Evolutionary conservation across 495 filamentous ascomycete genomes (phyloP).

Genomic region (Penicillium ucsense): DNA sequence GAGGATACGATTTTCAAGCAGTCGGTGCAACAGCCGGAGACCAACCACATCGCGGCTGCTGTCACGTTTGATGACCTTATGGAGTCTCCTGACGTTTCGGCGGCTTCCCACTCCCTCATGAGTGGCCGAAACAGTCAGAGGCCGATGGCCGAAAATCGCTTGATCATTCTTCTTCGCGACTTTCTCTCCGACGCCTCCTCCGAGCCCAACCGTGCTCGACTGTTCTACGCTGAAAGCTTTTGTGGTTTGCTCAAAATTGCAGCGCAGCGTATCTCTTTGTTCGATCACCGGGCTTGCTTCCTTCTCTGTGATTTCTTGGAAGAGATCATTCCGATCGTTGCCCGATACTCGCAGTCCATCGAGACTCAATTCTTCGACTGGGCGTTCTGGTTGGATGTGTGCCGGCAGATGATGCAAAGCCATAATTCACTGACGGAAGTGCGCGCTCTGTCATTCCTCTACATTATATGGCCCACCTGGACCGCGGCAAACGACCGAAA

Average conservation of each 20-base stretch:
- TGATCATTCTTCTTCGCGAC: slow-evolving; percentile 81
- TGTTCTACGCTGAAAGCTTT: slow-evolving; percentile 74
- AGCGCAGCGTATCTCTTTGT: slow-evolving; percentile 68
- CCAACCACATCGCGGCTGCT: slow-evolving; percentile 45
- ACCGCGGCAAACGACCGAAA: slow-evolving; percentile 58
- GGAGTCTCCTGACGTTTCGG: slow-evolving; percentile 56
- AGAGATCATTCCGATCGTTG: slow-evolving; percentile 56
- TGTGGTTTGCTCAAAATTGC: slow-evolving; percentile 60
- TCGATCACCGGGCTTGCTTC: slow-evolving; percentile 83
- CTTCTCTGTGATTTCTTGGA: slow-evolving; percentile 89
- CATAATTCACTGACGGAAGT: slow-evolving; percentile 94
- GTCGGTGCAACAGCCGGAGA: slow-evolving; percentile 43
- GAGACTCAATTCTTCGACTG: slow-evolving; percentile 53
- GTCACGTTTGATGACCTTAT: slow-evolving; percentile 72
- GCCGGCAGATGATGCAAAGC: slow-evolving; percentile 72
- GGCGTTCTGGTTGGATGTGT: slow-evolving; percentile 83
- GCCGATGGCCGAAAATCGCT: slow-evolving; percentile 83
- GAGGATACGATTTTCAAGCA: slow-evolving; percentile 78
- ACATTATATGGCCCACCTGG: slow-evolving; percentile 69
- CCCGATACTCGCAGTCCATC: slow-evolving; percentile 44
- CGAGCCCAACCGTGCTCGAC: slow-evolving; percentile 44
- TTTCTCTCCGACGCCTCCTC: slow-evolving; percentile 62
- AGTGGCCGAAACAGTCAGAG: slow-evolving; percentile 55
- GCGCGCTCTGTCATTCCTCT: slow-evolving; percentile 79
- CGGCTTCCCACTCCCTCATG: slow-evolving; percentile 55